Evolutionary conservation across 2,329 filamentous ascomycete genomes (phyloP), one percentile per base, ranked within the genome.

Genomic region (Pseudohalonectria lignicola): DNA sequence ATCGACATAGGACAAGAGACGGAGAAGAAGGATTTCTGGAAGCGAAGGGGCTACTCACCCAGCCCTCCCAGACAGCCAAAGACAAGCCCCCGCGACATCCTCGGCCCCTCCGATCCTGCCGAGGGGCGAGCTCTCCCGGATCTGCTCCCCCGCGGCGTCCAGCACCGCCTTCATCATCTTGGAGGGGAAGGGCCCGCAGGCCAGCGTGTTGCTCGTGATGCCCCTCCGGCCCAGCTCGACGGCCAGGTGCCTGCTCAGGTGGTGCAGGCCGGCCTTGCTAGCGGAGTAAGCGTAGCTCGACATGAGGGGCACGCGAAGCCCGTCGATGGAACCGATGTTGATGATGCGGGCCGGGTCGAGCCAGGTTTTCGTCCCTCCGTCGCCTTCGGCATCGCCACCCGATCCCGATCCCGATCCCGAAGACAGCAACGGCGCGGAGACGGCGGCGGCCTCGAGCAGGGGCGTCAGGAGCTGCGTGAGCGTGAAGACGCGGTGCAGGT

Each of bases 81-180:
- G 57, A 53, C 81, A 84, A 10, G 80, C 69, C 0, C 82, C 82
- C 0, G 80, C 81, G 4, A 84, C 76, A 54, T 87, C 82, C 52
- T 78, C 61, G 1, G 78, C 71, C 15, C 61, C 69, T 1, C 82
- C 82, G 48, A 86, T 82, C 23, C 82, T 62, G 1, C 74, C 70
- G 46, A 86, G 51, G 9, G 82, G 82, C 42, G 82, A 76, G 4
- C 68, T 68, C 1, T 57, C 60, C 41, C 66, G 64, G 46, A 82
- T 78, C 6, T 55, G 54, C 4, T 74, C 70, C 34, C 69, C 63
- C 41, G 69, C 69, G 25, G 64, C 58, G 43, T 75, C 66, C 42
- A 82, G 58, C 41, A 74, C 75, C 16, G 66, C 68, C 40, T 66
- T 68, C 75, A 79, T 79, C 78, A 82, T 82, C 62, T 78, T 79